phyloP scores from a whole-genome alignment of 164 flowering plant genomes.

The Hamamelis virginiana region DNA sequence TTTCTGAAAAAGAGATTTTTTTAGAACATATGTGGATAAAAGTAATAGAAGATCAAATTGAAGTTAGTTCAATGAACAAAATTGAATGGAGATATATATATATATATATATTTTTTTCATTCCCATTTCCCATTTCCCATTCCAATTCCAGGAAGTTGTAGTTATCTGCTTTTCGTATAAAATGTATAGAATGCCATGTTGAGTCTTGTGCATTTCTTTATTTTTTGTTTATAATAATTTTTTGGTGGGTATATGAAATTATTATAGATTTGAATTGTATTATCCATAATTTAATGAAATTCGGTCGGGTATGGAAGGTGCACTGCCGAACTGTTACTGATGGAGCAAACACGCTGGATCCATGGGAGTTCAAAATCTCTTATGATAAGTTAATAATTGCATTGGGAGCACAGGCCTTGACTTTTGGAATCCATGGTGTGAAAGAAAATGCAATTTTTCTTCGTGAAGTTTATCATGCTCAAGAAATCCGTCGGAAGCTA shows the following conservation, averaged over 20 bases:
- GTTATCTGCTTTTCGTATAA: too few species aligned
- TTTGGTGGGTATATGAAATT: too few species aligned
- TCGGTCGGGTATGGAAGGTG: conserved; percentile 41
- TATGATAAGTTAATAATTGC: conserved; percentile 94
- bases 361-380: conserved; percentile 76
- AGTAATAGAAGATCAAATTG: background rate
- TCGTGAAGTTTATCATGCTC: conserved; percentile 93
- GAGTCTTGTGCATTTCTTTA: too few species aligned
- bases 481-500: conserved; percentile 86
- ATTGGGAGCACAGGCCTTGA: conserved; percentile 78
- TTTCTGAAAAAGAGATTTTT: background rate
- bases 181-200: too few species aligned
- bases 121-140: too few species aligned
- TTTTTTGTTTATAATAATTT: too few species aligned
- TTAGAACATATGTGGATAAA: background rate
- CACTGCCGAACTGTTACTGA: conserved; percentile 74
- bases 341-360: conserved; percentile 39
- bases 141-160: too few species aligned
- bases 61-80: background rate
- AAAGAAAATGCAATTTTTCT: conserved; percentile 85
- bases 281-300: background rate
- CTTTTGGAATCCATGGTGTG: conserved; percentile 90
- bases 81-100: too few species aligned
- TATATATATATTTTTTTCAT: too few species aligned
- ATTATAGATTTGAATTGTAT: too few species aligned